Base-by-base conservation (phyloP, 1,139 yeast genomes). In the Saccharomycopsis hybrid region DNA sequence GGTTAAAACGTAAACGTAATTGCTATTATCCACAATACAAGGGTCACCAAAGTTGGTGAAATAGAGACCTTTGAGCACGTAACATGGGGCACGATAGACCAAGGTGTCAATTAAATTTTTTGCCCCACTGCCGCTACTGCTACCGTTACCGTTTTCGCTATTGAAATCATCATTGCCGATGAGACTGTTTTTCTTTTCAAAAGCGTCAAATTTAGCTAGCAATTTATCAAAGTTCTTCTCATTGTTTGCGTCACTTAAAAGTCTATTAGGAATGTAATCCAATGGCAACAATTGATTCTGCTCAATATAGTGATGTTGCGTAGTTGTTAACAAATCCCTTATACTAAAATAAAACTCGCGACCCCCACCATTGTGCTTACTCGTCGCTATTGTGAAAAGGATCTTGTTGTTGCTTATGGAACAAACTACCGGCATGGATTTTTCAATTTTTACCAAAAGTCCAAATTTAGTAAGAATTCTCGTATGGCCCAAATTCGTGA, bases 21-120 rank as follows among this genome's bases (percentile, higher is more conserved):
- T 89, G 57, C 84, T 89, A 9, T 82, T 79, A 9, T 90, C 89
- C 50, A 83, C 86, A 24, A 90, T 65, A 57, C 94, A 86, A 1
- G 98, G 98, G 65, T 90, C 96, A 44, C 85, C 85, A 56, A 85
- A 90, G 45, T 78, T 79, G 54, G 87, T 88, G 64, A 90, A 86
- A 62, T 90, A 90, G 40, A 90, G 69, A 3, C 89, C 83, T 55
- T 85, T 81, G 40, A 78, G 66, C 40, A 77, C 68, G 25, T 71
- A 76, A 24, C 56, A 35, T 0, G 56, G 50, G 66, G 55, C 52
- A 50, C 49, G 5, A 54, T 54, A 31, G 11, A 47, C 38, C 29
- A 51, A 27, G 28, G 30, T 18, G 9, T 41, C 44, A 11, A 44
- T 25, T 9, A 48, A 28, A 44, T 35, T 11, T 13, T 28, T 33